These are phyloP conservation scores for Eutrema yunnanense DNA, from an alignment of 345 rosid species.

Conservation along the genomic window DNA sequence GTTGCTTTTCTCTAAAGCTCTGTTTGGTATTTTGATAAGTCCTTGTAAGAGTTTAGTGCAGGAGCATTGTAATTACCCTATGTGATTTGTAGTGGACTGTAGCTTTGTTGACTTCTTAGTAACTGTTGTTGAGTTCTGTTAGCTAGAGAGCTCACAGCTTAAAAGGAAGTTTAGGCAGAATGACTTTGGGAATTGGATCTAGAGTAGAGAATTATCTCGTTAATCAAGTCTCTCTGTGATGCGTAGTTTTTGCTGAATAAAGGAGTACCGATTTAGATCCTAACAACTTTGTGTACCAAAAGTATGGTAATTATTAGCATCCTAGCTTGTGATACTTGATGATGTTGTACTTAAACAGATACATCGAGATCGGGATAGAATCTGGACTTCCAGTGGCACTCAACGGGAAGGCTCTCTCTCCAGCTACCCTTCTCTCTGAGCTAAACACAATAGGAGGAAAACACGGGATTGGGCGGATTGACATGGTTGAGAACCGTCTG, in stretches of 20 bases:
- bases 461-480: conserved; percentile 82
- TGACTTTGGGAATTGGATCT: background rate
- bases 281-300: background rate
- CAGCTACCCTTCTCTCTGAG: conserved; percentile 65
- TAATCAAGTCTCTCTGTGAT: background rate
- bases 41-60: background rate
- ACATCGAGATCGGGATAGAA: conserved; percentile 61
- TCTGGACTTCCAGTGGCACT: conserved; percentile 75
- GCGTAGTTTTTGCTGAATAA: background rate
- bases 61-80: background rate
- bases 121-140: background rate
- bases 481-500: conserved; percentile 90
- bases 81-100: background rate
- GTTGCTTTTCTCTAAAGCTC: conserved; percentile 14
- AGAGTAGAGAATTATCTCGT: background rate
- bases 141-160: background rate
- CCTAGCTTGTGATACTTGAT: background rate
- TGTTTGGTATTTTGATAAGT: background rate
- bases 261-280: background rate
- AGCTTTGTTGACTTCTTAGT: background rate
- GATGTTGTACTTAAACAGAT: conserved; percentile 32
- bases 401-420: conserved; percentile 60
- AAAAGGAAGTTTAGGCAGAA: background rate
- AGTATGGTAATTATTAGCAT: background rate
- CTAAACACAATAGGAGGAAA: conserved; percentile 75